Conservation (phyloP, 2,329 filamentous ascomycete genomes). For the Aplosporella prunicola region DNA sequence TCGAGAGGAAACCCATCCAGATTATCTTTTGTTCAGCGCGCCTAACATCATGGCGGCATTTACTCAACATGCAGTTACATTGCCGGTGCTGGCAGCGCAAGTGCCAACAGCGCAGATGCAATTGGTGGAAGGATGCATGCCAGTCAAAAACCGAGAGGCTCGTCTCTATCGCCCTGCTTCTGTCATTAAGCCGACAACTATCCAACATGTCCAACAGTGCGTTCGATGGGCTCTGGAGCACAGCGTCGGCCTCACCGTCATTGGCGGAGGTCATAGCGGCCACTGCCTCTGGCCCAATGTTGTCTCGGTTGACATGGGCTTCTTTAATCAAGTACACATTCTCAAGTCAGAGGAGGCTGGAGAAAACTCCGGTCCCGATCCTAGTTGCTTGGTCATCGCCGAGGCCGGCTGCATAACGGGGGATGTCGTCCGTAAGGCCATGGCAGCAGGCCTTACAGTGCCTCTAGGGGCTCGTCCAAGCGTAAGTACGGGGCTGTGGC, state of each 20-base stretch:
- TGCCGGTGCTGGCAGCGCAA: constrained; percentile 35
- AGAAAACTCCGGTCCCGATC: constrained; percentile 14
- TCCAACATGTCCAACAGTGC: constrained; percentile 45
- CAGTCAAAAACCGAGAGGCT: constrained; percentile 46
- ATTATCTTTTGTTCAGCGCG: constrained; percentile 38
- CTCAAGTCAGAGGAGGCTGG: constrained; percentile 17
- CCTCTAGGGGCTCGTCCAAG: constrained; percentile 54
- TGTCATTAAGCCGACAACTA: constrained; percentile 37
- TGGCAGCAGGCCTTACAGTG: constrained; percentile 43
- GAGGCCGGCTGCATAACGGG: constrained; percentile 48
- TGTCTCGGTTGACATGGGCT: constrained; percentile 50
- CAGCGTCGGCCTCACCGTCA: constrained; percentile 36
- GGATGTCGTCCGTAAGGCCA: constrained; percentile 43
- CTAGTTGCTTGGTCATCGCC: constrained; percentile 37
- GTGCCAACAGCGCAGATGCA: constrained; percentile 39
- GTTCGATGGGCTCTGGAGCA: constrained; percentile 48
- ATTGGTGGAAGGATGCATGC: constrained; percentile 16
- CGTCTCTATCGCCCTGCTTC: constrained; percentile 34
- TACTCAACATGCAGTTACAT: constrained; percentile 34
- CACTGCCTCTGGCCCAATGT: constrained; percentile 47
- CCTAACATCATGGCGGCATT: constrained; percentile 46
- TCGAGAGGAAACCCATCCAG: constrained; percentile 27
- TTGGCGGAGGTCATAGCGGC: constrained; percentile 52
- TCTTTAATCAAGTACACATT: constrained; percentile 45
- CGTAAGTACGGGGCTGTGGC: constrained; percentile 53